Percentiles rank a stretch among this genome's conserved stretches.
phyloP scores from a whole-genome alignment of 345 rosid species.

The Boechera retrofracta region DNA sequence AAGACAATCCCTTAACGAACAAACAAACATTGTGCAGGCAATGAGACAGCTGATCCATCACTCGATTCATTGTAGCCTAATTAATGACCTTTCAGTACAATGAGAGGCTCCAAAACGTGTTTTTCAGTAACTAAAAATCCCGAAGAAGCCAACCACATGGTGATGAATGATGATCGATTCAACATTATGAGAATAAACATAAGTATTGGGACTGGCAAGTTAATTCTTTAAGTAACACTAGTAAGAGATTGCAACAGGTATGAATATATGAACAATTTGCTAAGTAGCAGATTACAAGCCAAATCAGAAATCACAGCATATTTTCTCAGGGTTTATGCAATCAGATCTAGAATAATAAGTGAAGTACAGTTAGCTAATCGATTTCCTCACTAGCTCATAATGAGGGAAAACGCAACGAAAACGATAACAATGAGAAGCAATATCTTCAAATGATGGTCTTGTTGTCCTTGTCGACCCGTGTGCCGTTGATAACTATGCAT shows the following conservation, averaged over 20 bases:
- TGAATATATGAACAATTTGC: constrained; percentile 35
- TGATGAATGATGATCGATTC: not conserved
- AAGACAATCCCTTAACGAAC: constrained; percentile 12
- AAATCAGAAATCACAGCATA: constrained; percentile 33
- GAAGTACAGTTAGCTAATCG: constrained; percentile 23
- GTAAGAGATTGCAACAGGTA: constrained; percentile 9
- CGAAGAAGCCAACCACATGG: not conserved
- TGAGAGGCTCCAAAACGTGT: constrained; percentile 16
- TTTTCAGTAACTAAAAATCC: not conserved
- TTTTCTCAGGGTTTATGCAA: constrained; percentile 27
- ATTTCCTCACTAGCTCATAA: constrained; percentile 55
- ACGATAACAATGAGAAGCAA: constrained; percentile 60
- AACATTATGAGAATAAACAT: not conserved
- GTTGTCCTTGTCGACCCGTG: constrained; percentile 71
- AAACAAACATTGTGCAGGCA: constrained; percentile 17
- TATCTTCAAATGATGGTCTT: constrained; percentile 72
- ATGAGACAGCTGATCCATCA: constrained; percentile 18
- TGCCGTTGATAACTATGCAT: constrained; percentile 59
- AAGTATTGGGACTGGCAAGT: constrained; percentile 1
- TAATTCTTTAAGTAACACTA: not conserved
- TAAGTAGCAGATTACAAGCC: constrained; percentile 30
- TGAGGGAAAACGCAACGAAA: constrained; percentile 62
- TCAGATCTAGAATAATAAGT: not conserved
- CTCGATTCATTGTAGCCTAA: not conserved
- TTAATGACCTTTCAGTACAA: constrained; percentile 1